These are phyloP conservation scores for Tricholoma furcatifolium DNA, from an alignment of 768 basidiomycete genomes.

Conservation along the genomic window DNA sequence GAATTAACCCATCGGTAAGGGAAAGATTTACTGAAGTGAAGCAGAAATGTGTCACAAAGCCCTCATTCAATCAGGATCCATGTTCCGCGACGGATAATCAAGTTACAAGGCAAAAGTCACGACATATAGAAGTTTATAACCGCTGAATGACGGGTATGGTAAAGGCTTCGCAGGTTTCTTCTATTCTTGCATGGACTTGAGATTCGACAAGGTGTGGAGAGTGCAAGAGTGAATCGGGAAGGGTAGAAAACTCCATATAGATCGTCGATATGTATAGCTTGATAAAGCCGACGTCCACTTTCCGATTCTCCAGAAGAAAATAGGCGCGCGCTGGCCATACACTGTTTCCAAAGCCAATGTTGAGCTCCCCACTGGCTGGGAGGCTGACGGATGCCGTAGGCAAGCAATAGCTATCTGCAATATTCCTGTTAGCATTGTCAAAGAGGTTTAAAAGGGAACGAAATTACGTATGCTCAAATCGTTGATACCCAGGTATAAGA, in stretches of 20 bases:
- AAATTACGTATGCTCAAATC: conserved; percentile 2
- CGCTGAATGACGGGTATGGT: too few species aligned
- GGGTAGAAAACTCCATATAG: neutral
- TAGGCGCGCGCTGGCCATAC: neutral
- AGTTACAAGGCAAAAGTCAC: too few species aligned
- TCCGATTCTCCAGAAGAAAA: neutral
- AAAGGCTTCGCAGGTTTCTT: too few species aligned
- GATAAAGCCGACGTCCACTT: neutral
- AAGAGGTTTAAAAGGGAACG: too few species aligned
- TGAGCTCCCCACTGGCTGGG: neutral
- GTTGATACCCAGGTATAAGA: conserved; percentile 1
- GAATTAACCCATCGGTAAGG: too few species aligned
- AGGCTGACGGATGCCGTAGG: neutral
- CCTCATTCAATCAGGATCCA: too few species aligned
- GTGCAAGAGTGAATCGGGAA: neutral
- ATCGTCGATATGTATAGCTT: neutral
- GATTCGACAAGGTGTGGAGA: too few species aligned
- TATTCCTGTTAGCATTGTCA: neutral
- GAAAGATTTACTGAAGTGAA: too few species aligned
- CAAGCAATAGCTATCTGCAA: neutral
- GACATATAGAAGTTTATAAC: too few species aligned
- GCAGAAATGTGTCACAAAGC: too few species aligned
- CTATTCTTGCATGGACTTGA: too few species aligned
- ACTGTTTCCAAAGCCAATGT: neutral
- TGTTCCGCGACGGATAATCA: too few species aligned